phyloP scores from a whole-genome alignment of 257 asterid species.

The Asclepias syriaca region DNA sequence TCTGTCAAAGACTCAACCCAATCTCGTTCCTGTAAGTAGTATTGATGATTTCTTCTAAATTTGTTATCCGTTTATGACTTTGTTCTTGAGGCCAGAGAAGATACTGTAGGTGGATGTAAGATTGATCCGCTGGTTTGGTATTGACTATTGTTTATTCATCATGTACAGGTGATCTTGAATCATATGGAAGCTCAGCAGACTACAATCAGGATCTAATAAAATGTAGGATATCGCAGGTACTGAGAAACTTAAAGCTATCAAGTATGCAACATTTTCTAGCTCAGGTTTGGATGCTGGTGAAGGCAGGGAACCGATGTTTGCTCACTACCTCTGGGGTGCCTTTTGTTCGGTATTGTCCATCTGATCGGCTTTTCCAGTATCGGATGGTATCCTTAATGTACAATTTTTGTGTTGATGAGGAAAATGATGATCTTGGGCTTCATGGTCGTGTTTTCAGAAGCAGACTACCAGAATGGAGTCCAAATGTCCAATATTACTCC shows the following conservation, averaged over 20 bases:
- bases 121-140: neutral
- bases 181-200: neutral
- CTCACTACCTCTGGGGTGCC: conserved; percentile 25
- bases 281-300: conserved; percentile 28
- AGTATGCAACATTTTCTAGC: conserved; percentile 12
- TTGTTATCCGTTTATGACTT: neutral
- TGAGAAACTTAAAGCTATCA: conserved; percentile 15
- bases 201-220: conserved; percentile 1
- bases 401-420: conserved; percentile 17
- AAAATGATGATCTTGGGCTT: conserved; percentile 13
- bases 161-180: neutral
- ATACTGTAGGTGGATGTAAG: neutral
- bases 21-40: neutral
- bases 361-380: conserved; percentile 23
- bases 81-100: neutral
- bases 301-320: conserved; percentile 7
- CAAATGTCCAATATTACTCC: conserved; percentile 23
- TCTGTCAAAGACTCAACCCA: neutral
- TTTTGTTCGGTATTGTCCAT: conserved; percentile 12
- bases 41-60: neutral
- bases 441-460: conserved; percentile 23
- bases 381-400: conserved; percentile 19
- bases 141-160: neutral
- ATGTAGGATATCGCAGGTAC: conserved; percentile 13
- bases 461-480: conserved; percentile 30